Percentiles rank a stretch among this genome's conserved stretches.
These are phyloP conservation scores for Salicornia ramosissima DNA, from an alignment of 148 eudicot species.

Conservation along the genomic window DNA sequence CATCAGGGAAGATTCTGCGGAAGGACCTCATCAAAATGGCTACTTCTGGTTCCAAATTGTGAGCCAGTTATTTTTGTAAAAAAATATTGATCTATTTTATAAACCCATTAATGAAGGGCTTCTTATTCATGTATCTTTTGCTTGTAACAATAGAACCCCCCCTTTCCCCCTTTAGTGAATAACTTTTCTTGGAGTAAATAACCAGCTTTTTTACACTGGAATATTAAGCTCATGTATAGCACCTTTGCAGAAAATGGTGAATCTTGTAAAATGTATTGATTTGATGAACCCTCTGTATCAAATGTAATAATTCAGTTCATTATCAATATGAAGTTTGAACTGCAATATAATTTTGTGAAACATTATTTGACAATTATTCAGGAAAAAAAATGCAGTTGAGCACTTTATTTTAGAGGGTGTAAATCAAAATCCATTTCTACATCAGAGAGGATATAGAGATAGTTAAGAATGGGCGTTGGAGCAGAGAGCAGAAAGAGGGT, in stretches of 20 bases:
- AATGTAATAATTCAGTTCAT: neutral
- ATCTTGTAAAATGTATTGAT: neutral
- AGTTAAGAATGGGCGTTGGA: too few relatives aligned
- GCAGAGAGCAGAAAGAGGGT: too few relatives aligned
- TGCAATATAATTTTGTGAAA: neutral
- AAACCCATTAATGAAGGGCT: neutral
- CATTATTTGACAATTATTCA: too few relatives aligned
- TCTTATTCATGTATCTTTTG: neutral
- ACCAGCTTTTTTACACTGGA: too few relatives aligned
- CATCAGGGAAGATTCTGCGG: conserved; percentile 89
- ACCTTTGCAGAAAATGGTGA: neutral
- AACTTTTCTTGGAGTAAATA: neutral
- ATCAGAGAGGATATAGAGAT: too few relatives aligned
- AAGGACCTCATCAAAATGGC: conserved; percentile 84
- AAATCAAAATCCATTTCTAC: too few relatives aligned
- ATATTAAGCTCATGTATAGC: neutral
- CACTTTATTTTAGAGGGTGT: too few relatives aligned
- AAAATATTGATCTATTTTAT: neutral
- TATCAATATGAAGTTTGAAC: neutral
- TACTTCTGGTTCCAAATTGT: conserved; percentile 44
- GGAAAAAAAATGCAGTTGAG: too few relatives aligned
- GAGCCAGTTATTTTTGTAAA: conserved; percentile 1
- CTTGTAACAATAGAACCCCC: too few relatives aligned
- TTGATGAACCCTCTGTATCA: neutral
- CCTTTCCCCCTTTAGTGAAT: neutral